phyloP scores from a whole-genome alignment of 495 filamentous ascomycete species.

The Jackrogersella multiformis region DNA sequence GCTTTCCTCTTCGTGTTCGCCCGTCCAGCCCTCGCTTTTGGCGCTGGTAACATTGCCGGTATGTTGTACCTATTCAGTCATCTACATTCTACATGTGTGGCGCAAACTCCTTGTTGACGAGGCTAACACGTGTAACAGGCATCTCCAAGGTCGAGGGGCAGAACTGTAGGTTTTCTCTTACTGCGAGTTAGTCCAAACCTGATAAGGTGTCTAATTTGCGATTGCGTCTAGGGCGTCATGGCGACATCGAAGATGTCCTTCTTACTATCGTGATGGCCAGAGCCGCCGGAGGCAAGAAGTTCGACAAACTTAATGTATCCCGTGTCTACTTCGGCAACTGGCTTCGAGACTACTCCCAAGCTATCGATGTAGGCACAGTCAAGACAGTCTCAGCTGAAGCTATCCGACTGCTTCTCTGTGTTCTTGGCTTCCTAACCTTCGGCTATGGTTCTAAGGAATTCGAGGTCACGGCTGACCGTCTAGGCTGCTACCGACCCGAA shows the following conservation, averaged over 20 bases:
- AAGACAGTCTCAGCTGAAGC: conserved; percentile 89
- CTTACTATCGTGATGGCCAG: conserved; percentile 78
- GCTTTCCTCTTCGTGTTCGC: conserved; percentile 59
- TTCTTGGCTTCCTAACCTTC: conserved; percentile 70
- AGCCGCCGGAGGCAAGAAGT: conserved; percentile 82
- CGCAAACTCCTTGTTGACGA: not conserved
- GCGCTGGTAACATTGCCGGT: conserved; percentile 82
- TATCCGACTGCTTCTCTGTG: conserved; percentile 79
- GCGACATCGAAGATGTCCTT: conserved; percentile 92
- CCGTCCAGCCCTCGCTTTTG: conserved; percentile 78
- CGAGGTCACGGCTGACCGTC: conserved; percentile 85
- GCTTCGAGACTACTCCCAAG: conserved; percentile 84
- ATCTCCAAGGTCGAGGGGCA: conserved; percentile 80
- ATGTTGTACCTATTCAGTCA: conserved; percentile 4
- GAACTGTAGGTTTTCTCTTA: conserved; percentile 65
- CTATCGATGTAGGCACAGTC: conserved; percentile 86
- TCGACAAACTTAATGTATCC: conserved; percentile 85
- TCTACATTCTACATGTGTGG: not conserved
- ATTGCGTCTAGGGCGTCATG: conserved; percentile 74
- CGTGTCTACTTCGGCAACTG: conserved; percentile 92
- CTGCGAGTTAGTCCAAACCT: not conserved
- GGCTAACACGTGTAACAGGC: conserved; percentile 53
- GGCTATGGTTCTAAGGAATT: conserved; percentile 91
- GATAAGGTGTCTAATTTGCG: conserved; percentile 19
- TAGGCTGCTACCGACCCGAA: conserved; percentile 88